Evolutionary conservation across 1,284 basidiomycete species (phyloP), one percentile per base, ranked within the genome.

Genomic region (Rhodotorula glutinis): DNA sequence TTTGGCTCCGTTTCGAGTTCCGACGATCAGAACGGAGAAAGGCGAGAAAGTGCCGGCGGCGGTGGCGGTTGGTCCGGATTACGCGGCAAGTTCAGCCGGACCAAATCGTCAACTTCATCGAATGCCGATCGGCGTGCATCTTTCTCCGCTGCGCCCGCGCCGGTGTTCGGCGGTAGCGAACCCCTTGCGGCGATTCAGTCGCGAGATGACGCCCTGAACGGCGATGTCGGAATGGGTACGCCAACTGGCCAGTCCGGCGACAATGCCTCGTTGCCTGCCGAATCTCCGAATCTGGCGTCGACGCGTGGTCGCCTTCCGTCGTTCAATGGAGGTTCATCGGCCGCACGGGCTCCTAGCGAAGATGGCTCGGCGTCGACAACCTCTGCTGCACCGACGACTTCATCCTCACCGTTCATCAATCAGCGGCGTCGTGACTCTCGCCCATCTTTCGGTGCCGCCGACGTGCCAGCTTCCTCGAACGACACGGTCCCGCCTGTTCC

Each of bases 301-400:
- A 11, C 49, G 11, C 49, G 49, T 10, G 49, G 49, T 17, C 49
- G 49, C n/a, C 49, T 51, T 3, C 49, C 49, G 10, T 51, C 49
- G 13, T 27, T 27, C 25, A 27, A 16, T 16, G 49, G 49, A 27
- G 49, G 25, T 3, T 51, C 49, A 14, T 16, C 27, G 3, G 16
- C 27, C 14, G 49, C 13, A 23, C 49, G 25, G 0, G 57, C 65
- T 3, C 59, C 61, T 1, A 60, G 60, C 44, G 70, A 71, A 16
- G 70, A 71, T 52, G 70, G 65, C 13, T 63, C 62, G 8, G 49
- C 55, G 0, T 71, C 70, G 17, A 51, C 60, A 0, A 13, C 29
- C 17, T 60, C 49, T 49, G 41, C 25, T n/a, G 59, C 53, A 8
- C 43, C 49, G 17, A 51, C 49, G 25, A 51, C 49, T 4, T 25